Evolutionary conservation across 2,329 filamentous ascomycete genomes (phyloP), one percentile per base, ranked within the genome.

Genomic region (Pseudocercospora vitis): DNA sequence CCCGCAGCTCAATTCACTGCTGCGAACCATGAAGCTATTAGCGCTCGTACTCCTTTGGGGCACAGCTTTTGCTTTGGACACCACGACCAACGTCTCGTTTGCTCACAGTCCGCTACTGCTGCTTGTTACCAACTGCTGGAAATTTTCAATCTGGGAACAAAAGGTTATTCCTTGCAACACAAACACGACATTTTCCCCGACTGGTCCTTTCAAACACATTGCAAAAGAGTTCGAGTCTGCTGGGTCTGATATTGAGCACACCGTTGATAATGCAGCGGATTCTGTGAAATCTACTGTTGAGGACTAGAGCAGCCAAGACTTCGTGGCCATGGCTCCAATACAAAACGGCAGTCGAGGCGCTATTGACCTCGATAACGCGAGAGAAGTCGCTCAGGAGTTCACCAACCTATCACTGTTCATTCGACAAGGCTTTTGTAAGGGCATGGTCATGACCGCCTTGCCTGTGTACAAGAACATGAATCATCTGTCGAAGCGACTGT

Each of bases 391-490:
- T 6, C 45, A 52, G n/a, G 46, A 37, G 9, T 48, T 58, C 23
- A 53, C 44, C 14, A 44, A 54, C 16, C 50, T 56, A 2, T 52
- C 55, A 39, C 37, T 42, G 12, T 60, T 56, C 45, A 48, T 60
- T 32, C 48, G 53, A 19, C 40, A 48, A 31, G 55, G 49, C n/a
- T 58, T 49, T 21, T 54, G 55, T 48, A 39, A 29, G 3, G 52
- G 52, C 8, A 32, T 48, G 2, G 28, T 56, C 7, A 50, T 50
- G 40, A 18, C 28, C 3, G 48, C 37, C 5, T 7, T 57, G 19
- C 55, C 52, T n/a, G 24, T 51, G 2, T 46, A 53, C 26, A 32
- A 26, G 7, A 33, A 44, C 11, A 49, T 56, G 48, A 46, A 53
- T 14, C 29, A 54, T 11, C 23, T 57, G 7, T 37, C 37, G 0